Evolutionary conservation across 768 basidiomycete species (phyloP).

Genomic region (Crepidotus variabilis): DNA sequence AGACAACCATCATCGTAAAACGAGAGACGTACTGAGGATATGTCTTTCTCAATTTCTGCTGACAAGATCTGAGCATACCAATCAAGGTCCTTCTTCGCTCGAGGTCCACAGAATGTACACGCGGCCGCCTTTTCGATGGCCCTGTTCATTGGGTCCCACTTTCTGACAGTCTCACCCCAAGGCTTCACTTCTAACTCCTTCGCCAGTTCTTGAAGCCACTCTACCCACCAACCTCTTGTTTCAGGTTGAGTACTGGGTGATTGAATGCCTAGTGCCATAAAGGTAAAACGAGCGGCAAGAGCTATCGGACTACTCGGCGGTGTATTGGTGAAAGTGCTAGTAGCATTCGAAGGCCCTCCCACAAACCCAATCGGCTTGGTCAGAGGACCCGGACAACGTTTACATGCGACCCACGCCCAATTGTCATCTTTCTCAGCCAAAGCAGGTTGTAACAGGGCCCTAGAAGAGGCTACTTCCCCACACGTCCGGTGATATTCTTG

Average conservation of each 20-base stretch:
- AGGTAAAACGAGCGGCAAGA: background rate
- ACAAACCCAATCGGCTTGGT: background rate
- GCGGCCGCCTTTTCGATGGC: slow-evolving; percentile 18
- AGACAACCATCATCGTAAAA: background rate
- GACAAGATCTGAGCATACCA: slow-evolving; percentile 27
- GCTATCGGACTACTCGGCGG: slow-evolving; percentile 1
- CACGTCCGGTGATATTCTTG: slow-evolving; percentile 38
- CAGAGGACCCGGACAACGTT: slow-evolving; percentile 17
- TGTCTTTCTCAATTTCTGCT: slow-evolving; percentile 28
- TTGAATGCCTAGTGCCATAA: background rate
- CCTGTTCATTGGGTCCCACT: slow-evolving; percentile 25
- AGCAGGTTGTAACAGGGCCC: slow-evolving; percentile 22
- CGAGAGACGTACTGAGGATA: slow-evolving; percentile 21
- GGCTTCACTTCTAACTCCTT: slow-evolving; percentile 25
- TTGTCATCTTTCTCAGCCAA: slow-evolving; percentile 23
- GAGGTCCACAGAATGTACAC: slow-evolving; percentile 24
- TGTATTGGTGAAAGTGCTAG: slow-evolving; percentile 9
- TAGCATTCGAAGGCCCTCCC: background rate
- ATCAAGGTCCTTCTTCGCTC: slow-evolving; percentile 24
- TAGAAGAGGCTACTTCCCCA: slow-evolving; percentile 29
- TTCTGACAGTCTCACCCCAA: slow-evolving; percentile 30
- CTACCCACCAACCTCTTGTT: slow-evolving; percentile 28
- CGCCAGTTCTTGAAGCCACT: slow-evolving; percentile 28
- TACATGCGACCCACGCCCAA: slow-evolving; percentile 30
- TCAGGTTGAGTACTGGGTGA: slow-evolving; percentile 12